Conservation (phyloP, 78 protist genomes). For the Bigelowiella natans region DNA sequence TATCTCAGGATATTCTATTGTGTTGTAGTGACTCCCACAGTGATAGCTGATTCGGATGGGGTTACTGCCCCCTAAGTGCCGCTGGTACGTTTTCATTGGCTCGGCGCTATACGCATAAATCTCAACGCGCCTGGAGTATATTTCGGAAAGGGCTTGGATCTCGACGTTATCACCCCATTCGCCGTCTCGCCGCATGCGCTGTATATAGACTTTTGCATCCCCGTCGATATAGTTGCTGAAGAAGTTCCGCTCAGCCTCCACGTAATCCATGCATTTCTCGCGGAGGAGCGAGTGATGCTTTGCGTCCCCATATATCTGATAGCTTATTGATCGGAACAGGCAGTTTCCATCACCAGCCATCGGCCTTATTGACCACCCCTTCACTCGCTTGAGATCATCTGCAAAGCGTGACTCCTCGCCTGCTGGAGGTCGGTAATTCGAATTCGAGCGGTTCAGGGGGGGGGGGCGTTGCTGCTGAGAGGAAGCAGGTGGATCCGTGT, state of each 20-base stretch:
- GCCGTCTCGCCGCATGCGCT: slow-evolving; percentile 3
- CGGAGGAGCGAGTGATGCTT: neutral
- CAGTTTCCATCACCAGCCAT: slow-evolving; percentile 11
- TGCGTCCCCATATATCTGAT: slow-evolving; percentile 5
- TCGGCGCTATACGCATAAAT: neutral
- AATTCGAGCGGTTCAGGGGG: neutral
- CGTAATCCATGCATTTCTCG: slow-evolving; percentile 1
- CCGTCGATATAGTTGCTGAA: neutral
- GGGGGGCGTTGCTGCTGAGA: neutral
- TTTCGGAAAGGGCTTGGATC: neutral
- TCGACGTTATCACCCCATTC: slow-evolving; percentile 10
- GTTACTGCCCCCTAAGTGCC: neutral
- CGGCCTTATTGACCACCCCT: neutral
- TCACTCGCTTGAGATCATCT: neutral
- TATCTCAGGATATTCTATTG: neutral
- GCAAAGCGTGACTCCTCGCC: neutral
- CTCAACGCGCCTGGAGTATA: neutral
- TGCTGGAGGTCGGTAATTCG: neutral
- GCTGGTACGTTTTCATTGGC: slow-evolving; percentile 3
- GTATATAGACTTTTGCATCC: neutral
- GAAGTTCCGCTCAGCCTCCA: neutral
- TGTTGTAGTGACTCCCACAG: neutral
- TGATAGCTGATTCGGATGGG: slow-evolving; percentile 2
- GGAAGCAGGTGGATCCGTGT: neutral
- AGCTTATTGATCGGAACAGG: neutral